Evolutionary conservation across 139 green algal genomes (phyloP).

Genomic region (Coelastrella sp.): DNA sequence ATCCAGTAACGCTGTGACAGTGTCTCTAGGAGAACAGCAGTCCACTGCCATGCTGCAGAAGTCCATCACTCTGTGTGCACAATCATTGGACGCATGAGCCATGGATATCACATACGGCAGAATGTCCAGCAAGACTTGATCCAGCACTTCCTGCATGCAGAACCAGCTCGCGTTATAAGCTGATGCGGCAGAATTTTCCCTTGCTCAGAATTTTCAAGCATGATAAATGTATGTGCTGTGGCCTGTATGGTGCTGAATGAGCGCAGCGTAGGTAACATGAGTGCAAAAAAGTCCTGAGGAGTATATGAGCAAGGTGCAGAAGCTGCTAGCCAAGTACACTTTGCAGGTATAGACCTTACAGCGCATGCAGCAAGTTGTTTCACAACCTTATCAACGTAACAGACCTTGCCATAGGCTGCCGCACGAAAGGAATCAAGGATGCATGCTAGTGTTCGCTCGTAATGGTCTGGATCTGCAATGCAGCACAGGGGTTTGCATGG

Average conservation of each 20-base stretch:
- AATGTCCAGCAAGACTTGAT: slow-evolving; percentile 31
- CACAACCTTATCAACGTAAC: no score
- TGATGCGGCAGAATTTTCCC: neutral
- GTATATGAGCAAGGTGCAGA: no score
- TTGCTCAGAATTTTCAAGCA: no score
- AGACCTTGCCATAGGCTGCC: no score
- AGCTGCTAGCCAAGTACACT: no score
- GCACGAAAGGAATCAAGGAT: neutral
- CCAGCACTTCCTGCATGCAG: slow-evolving; percentile 25
- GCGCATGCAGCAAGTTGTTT: neutral
- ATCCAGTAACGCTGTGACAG: slow-evolving; percentile 30
- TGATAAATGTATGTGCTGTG: neutral
- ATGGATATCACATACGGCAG: neutral
- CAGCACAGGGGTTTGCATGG: no score
- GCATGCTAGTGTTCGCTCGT: neutral
- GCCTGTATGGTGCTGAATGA: no score
- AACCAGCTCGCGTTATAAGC: neutral
- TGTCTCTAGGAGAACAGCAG: neutral
- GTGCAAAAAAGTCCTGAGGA: no score
- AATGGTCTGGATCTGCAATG: neutral
- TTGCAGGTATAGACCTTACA: no score
- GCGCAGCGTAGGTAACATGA: no score
- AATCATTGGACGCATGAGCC: neutral
- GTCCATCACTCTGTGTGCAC: neutral
- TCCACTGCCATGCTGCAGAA: slow-evolving; percentile 32